Evolutionary conservation across 192 early-diverging fungal genomes (phyloP).

Genomic region (Coemansia sp.): DNA sequence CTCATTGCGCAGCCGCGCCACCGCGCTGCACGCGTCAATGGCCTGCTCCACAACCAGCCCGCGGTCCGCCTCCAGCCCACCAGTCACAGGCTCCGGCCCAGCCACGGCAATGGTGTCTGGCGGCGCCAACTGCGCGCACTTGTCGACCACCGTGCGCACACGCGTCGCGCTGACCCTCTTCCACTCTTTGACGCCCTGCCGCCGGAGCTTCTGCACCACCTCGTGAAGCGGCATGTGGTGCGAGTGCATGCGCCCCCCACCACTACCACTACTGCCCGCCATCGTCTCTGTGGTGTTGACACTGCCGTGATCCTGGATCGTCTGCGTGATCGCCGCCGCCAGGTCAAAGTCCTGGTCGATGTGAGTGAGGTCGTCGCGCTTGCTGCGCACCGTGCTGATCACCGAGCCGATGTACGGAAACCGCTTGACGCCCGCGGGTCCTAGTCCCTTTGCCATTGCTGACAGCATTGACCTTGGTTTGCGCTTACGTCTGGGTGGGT

Average conservation of each 20-base stretch:
- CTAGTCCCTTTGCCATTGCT: conserved; percentile 4
- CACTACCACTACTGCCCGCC: neutral
- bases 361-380: neutral
- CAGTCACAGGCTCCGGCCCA: neutral
- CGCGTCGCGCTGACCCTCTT: neutral
- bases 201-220: neutral
- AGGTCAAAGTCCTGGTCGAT: neutral
- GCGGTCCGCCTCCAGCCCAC: neutral
- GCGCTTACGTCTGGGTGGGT: neutral
- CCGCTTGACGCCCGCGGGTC: conserved; percentile 25
- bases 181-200: neutral
- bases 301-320: neutral
- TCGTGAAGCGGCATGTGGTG: neutral
- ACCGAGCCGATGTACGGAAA: conserved; percentile 19
- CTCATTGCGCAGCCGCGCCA: neutral
- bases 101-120: neutral
- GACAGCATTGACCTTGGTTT: conserved; percentile 2
- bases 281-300: neutral
- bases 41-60: neutral
- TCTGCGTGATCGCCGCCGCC: neutral
- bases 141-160: neutral
- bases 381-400: neutral
- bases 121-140: neutral
- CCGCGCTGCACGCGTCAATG: neutral
- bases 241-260: neutral